These are phyloP conservation scores for Chaetomiaceae sp. DNA, from an alignment of 2,329 filamentous ascomycete genomes.

Conservation along the genomic window DNA sequence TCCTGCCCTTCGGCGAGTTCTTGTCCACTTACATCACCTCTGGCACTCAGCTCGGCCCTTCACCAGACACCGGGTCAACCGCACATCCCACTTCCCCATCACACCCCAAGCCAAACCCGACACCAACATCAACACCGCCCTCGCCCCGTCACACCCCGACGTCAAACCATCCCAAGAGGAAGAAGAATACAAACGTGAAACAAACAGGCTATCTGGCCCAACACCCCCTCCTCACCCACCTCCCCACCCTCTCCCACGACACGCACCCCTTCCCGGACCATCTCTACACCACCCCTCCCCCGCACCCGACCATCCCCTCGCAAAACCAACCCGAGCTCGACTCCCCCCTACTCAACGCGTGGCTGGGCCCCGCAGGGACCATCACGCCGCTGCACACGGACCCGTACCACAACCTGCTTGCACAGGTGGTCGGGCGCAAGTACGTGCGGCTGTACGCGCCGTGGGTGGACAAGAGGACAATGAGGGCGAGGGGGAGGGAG, in stretches of 20 bases:
- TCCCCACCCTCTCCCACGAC: conserved; percentile 69
- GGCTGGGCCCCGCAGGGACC: conserved; percentile 83
- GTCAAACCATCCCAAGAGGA: background rate
- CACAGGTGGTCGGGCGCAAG: conserved; percentile 83
- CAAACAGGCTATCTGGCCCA: conserved; percentile 78
- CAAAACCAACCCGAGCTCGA: conserved; percentile 37
- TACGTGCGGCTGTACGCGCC: conserved; percentile 87
- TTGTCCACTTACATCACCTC: conserved; percentile 52
- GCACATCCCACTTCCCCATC: background rate
- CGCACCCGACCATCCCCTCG: conserved; percentile 37
- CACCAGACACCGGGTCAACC: no score
- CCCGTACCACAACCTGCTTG: conserved; percentile 86
- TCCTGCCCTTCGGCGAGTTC: conserved; percentile 70
- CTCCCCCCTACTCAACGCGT: conserved; percentile 71
- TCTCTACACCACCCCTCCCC: conserved; percentile 67
- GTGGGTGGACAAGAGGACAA: conserved; percentile 36
- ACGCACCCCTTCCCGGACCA: conserved; percentile 70
- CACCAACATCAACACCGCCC: background rate
- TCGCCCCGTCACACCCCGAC: no score
- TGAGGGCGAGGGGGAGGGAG: conserved; percentile 59
- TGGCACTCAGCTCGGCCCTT: background rate
- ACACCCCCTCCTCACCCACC: conserved; percentile 77
- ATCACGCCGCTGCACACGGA: conserved; percentile 93
- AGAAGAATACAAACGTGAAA: conserved; percentile 6
- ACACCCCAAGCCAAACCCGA: background rate